Conservation (phyloP, 2,329 filamentous ascomycete genomes). For the Ceratocystis cubensis region DNA sequence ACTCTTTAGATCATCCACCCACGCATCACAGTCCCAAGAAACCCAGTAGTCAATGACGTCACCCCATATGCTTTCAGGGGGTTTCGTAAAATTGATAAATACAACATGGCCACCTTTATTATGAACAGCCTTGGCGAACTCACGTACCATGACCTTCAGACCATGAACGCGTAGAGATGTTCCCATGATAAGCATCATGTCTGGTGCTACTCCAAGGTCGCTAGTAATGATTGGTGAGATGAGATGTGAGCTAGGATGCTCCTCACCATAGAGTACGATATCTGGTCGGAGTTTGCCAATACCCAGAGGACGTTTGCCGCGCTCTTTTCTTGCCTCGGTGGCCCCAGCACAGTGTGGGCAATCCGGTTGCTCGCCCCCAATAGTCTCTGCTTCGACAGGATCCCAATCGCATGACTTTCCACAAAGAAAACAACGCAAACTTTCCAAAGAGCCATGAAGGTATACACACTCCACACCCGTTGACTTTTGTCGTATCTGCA, state of each 20-base stretch:
- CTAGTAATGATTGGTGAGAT: conserved; percentile 57
- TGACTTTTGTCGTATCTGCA: conserved; percentile 21
- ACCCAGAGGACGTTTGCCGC: conserved; percentile 53
- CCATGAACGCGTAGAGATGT: conserved; percentile 61
- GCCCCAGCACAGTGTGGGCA: conserved; percentile 54
- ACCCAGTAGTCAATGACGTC: conserved; percentile 64
- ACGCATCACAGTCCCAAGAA: conserved; percentile 62
- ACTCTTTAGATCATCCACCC: conserved; percentile 51
- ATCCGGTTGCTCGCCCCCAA: conserved; percentile 52
- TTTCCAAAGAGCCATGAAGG: conserved; percentile 55
- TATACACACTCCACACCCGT: conserved; percentile 53
- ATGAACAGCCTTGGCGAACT: conserved; percentile 61
- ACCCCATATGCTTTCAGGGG: conserved; percentile 58
- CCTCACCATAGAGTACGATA: conserved; percentile 62
- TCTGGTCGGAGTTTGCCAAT: conserved; percentile 58
- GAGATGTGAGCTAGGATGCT: conserved; percentile 55
- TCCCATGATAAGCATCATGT: conserved; percentile 56
- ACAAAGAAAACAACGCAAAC: conserved; percentile 52
- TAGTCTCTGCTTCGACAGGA: conserved; percentile 42
- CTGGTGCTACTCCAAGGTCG: conserved; percentile 51
- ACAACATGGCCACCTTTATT: conserved; percentile 55
- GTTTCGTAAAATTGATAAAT: conserved; percentile 62
- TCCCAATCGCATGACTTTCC: conserved; percentile 48
- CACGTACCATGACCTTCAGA: conserved; percentile 55
- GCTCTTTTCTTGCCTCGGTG: conserved; percentile 48